Evolutionary conservation across 176 grass and related monocot genomes (phyloP), one percentile per base, ranked within the genome.

Genomic region (Cocos nucifera): DNA sequence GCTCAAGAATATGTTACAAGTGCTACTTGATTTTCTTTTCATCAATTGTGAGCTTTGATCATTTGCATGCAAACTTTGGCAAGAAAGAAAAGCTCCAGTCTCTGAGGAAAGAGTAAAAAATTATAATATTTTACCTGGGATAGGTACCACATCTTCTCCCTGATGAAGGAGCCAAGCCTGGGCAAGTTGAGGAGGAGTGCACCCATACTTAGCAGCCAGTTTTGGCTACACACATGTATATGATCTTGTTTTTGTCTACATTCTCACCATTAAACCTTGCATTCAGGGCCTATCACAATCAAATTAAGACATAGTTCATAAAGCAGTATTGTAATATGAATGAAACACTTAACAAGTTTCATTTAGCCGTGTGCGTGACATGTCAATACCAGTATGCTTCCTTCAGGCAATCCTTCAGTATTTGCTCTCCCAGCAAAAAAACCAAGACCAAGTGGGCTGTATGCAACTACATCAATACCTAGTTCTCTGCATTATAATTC

Each of bases 371-470:
- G 3, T 28, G 26, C 26, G 4, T 28, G 26, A 3, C 26, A 28
- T 28, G 26, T 35, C 32, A 0, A 56, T 82, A 90, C 90, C 80
- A 87, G 54, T 29, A 74, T 62, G 64, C 79, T 86, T 54, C 72
- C 80, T 56, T 76, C 56, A 63, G 91, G 69, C 55, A 89, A 17
- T 19, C 26, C 59, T 63, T 90, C 75, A 51, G 75, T 75, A 19
- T 65, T 67, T 63, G 70, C 80, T 73, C 61, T 85, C 39, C 92
- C 92, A 75, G 71, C 92, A 62, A 96, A 96, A 59, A 96, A 96
- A n/a, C 80, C 91, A 56, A 71, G 80, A 25, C 58, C 83, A 55
- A 95, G 71, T 55, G 91, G 91, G 64, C 83, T 87, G 49, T 95
- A 90, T 26, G 91, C 69, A 68, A 95, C 73, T 21, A 95, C 65